These are phyloP conservation scores for Malus hybrid DNA, from an alignment of 331 rosid genomes.

Conservation along the genomic window DNA sequence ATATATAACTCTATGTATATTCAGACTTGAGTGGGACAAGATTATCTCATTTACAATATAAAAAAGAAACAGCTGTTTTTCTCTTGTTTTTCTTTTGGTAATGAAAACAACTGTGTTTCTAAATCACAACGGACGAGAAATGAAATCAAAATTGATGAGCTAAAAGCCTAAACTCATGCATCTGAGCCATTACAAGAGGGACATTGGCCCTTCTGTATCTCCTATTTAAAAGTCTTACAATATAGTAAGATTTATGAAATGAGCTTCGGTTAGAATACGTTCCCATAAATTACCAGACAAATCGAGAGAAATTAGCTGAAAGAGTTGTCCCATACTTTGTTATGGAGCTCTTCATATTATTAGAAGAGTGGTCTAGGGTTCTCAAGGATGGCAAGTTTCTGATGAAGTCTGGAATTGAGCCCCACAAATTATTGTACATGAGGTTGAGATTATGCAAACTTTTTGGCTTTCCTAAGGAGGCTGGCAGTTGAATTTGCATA, in stretches of 20 bases:
- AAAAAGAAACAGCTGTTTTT: no score
- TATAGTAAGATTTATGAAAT: not conserved
- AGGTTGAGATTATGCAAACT: not conserved
- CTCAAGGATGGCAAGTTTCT: not conserved
- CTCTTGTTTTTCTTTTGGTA: no score
- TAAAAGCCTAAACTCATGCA: no score
- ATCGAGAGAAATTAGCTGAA: not conserved
- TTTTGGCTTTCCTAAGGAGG: not conserved
- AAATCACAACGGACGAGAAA: no score
- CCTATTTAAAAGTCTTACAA: not conserved
- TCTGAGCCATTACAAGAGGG: not conserved
- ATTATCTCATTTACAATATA: no score
- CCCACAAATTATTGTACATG: not conserved
- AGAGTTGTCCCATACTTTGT: not conserved
- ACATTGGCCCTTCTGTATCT: not conserved
- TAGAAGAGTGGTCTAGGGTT: not conserved
- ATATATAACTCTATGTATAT: no score
- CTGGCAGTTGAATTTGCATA: no score
- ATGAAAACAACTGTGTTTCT: no score
- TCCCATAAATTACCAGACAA: not conserved
- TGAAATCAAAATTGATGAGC: no score
- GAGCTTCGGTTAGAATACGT: not conserved
- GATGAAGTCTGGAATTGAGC: not conserved
- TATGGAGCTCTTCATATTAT: not conserved
- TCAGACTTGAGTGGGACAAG: no score